Conservation (phyloP, 257 asterid species). For the Capsicum baccatum region DNA sequence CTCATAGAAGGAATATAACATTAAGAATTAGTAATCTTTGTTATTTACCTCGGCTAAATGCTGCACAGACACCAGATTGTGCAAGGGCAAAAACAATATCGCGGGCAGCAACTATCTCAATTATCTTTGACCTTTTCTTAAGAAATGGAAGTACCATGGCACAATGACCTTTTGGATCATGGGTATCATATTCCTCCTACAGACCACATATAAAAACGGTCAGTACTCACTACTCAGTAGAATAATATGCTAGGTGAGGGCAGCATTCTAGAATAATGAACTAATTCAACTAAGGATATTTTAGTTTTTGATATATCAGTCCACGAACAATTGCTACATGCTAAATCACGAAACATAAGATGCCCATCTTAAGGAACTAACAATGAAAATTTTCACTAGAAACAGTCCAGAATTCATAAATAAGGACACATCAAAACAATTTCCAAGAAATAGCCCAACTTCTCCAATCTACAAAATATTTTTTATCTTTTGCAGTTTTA, state of each 20-base stretch:
- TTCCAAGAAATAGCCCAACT: not conserved
- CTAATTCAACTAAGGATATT: slow-evolving; percentile 13
- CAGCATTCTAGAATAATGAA: slow-evolving; percentile 7
- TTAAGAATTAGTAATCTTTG: not conserved
- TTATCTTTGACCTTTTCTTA: slow-evolving; percentile 87
- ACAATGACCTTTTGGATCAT: slow-evolving; percentile 90
- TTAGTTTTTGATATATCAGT: not conserved
- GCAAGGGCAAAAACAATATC: slow-evolving; percentile 99
- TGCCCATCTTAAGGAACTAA: not conserved
- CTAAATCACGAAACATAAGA: not conserved
- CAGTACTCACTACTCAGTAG: not conserved
- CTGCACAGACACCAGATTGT: slow-evolving; percentile 98
- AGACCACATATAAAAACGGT: slow-evolving; percentile 19
- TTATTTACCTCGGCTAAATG: slow-evolving; percentile 88
- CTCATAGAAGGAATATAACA: slow-evolving; percentile 14
- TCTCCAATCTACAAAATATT: slow-evolving; percentile 4
- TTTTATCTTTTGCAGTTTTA: not conserved
- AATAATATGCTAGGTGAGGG: not conserved
- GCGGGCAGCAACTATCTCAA: slow-evolving; percentile 97
- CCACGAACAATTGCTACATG: not conserved
- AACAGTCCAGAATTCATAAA: not conserved
- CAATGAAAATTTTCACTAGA: not conserved
- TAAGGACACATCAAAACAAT: not conserved
- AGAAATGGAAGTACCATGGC: slow-evolving; percentile 76
- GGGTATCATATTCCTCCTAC: slow-evolving; percentile 99